A percentile compares a stretch with the other conserved stretches of the same genome.
Evolutionary conservation across 192 early-diverging fungal genomes (phyloP).

Genomic region (Polychytrium aggregatum): DNA sequence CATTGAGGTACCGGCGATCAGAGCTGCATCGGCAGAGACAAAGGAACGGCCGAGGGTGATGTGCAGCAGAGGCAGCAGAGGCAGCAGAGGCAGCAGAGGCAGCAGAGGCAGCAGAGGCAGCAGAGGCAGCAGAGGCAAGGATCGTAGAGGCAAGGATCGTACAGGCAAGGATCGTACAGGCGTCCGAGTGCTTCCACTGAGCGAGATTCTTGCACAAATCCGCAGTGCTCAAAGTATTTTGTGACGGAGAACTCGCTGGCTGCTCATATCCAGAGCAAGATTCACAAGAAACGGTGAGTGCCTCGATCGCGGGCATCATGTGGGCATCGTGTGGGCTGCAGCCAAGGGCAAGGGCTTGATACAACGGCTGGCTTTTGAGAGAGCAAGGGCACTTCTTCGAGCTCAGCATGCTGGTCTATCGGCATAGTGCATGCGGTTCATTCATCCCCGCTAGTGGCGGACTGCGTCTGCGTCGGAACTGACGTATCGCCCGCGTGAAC

Average conservation of each 20-base stretch:
- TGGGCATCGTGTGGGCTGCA: too few relatives aligned
- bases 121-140: too few relatives aligned
- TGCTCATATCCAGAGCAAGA: constrained; percentile 64
- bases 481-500: too few relatives aligned
- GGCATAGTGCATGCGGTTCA: background rate
- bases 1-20: constrained; percentile 37
- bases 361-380: too few relatives aligned
- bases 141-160: background rate
- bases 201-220: background rate
- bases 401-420: background rate
- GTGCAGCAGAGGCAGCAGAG: too few relatives aligned
- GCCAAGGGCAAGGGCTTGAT: too few relatives aligned
- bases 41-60: background rate
- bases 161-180: too few relatives aligned
- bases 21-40: background rate
- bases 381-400: background rate
- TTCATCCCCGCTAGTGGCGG: too few relatives aligned
- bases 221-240: constrained; percentile 56
- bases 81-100: too few relatives aligned
- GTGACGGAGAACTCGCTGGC: constrained; percentile 44
- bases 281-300: constrained; percentile 82
- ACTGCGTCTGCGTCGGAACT: too few relatives aligned
- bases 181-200: constrained; percentile 34
- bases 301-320: too few relatives aligned
- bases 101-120: too few relatives aligned